phyloP scores from a whole-genome alignment of 2,329 filamentous ascomycete genomes.

The Trichophyton schoenleinii region DNA sequence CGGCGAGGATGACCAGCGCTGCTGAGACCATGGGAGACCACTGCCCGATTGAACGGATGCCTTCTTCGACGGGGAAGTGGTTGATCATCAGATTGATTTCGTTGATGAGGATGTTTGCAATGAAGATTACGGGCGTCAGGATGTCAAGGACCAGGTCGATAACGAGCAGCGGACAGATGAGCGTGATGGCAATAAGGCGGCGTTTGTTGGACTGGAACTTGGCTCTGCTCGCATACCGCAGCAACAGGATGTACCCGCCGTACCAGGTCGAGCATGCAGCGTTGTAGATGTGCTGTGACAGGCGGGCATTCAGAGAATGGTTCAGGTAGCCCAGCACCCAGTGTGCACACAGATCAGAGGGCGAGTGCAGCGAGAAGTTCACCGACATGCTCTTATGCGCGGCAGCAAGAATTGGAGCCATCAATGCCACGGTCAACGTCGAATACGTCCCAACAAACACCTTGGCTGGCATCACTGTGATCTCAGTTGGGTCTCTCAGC shows the following conservation, averaged over 20 bases:
- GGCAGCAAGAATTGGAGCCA: conserved; percentile 17
- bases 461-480: conserved; percentile 15
- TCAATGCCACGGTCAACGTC: conserved; percentile 10
- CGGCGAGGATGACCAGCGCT: conserved; percentile 17
- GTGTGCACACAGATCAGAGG: conserved; percentile 13
- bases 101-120: conserved; percentile 18
- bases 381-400: conserved; percentile 16
- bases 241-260: conserved; percentile 18
- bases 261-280: conserved; percentile 17
- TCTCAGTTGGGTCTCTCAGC: conserved; percentile 15
- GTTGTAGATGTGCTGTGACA: conserved; percentile 17
- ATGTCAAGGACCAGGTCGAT: conserved; percentile 17
- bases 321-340: conserved; percentile 14
- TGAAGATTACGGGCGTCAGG: conserved; percentile 16
- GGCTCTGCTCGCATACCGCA: conserved; percentile 14
- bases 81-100: conserved; percentile 17
- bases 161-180: conserved; percentile 15
- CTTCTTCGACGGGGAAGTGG: conserved; percentile 16
- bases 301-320: conserved; percentile 12
- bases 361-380: conserved; percentile 14
- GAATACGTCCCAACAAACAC: conserved; percentile 14
- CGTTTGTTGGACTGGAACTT: conserved; percentile 4
- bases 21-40: conserved; percentile 18
- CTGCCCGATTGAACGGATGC: conserved; percentile 17
- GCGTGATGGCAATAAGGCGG: conserved; percentile 7